These are phyloP conservation scores for Antrodiella citrinella DNA, from an alignment of 768 basidiomycete genomes.

Conservation along the genomic window DNA sequence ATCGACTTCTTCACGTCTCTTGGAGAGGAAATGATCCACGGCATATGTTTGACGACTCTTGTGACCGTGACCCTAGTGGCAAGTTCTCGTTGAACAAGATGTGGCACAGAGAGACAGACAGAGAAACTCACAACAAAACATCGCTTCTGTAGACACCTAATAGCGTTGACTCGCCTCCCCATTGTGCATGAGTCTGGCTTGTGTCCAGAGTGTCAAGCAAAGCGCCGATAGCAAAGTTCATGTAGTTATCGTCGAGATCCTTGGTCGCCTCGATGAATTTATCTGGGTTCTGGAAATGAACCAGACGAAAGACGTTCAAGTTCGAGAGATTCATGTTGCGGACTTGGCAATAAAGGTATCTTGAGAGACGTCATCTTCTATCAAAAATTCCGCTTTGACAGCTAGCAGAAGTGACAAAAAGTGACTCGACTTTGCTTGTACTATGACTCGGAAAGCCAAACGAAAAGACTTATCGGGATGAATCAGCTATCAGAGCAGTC, in stretches of 20 bases:
- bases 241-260: conserved; percentile 9
- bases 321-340: neutral
- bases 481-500: too few relatives aligned
- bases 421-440: too few relatives aligned
- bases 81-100: too few relatives aligned
- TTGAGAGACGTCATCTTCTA: too few relatives aligned
- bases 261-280: conserved; percentile 6
- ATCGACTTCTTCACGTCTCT: neutral
- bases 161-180: neutral
- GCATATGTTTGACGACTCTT: conserved; percentile 1
- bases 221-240: conserved; percentile 8
- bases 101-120: too few relatives aligned
- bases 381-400: too few relatives aligned
- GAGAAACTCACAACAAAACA: conserved; percentile 2
- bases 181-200: neutral
- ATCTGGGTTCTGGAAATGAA: conserved; percentile 1
- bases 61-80: conserved; percentile 2
- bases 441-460: too few relatives aligned
- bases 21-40: conserved; percentile 4
- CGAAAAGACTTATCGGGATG: too few relatives aligned
- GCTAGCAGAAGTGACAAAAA: too few relatives aligned
- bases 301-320: conserved; percentile 7
- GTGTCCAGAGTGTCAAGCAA: conserved; percentile 6
- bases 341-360: too few relatives aligned
- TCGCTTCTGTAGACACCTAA: conserved; percentile 1